Conservation (phyloP, 176 grass and related monocot species). For the Coix lacrymajobi region DNA sequence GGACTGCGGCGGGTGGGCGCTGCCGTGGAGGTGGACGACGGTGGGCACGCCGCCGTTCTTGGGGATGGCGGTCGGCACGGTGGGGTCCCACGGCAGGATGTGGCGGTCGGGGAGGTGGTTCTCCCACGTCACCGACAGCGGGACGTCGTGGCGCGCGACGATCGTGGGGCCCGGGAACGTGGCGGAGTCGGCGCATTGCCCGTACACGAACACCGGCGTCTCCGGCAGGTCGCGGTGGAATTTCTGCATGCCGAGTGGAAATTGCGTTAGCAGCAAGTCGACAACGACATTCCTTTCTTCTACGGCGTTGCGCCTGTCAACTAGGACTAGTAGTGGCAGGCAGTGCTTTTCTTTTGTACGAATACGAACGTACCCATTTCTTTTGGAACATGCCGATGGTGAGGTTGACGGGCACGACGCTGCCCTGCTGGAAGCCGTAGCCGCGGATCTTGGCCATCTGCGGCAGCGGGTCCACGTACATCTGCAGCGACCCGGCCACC, state of each 20-base stretch:
- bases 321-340: too few species aligned
- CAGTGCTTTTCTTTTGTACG: too few species aligned
- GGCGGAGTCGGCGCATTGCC: slow-evolving; percentile 20
- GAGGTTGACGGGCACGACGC: slow-evolving; percentile 37
- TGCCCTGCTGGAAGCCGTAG: slow-evolving; percentile 5
- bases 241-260: slow-evolving; percentile 28
- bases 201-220: slow-evolving; percentile 64
- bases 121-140: slow-evolving; percentile 56
- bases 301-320: too few species aligned
- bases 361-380: slow-evolving; percentile 31
- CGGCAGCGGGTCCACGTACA: slow-evolving; percentile 51
- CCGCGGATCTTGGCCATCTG: slow-evolving; percentile 52
- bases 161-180: slow-evolving; percentile 68
- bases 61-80: slow-evolving; percentile 48
- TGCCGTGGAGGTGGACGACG: slow-evolving; percentile 74
- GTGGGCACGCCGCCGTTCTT: slow-evolving; percentile 57
- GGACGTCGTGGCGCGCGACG: slow-evolving; percentile 48
- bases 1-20: slow-evolving; percentile 42
- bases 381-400: slow-evolving; percentile 64
- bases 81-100: slow-evolving; percentile 76
- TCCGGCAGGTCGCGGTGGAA: slow-evolving; percentile 73
- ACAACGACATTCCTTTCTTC: not conserved
- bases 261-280: not conserved
- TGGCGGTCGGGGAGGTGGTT: slow-evolving; percentile 57
- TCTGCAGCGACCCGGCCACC: slow-evolving; percentile 39